Percentiles rank a stretch among this genome's conserved stretches.
Evolutionary conservation across 306 rosid genomes (phyloP).

Genomic region (Rosa lucieae): DNA sequence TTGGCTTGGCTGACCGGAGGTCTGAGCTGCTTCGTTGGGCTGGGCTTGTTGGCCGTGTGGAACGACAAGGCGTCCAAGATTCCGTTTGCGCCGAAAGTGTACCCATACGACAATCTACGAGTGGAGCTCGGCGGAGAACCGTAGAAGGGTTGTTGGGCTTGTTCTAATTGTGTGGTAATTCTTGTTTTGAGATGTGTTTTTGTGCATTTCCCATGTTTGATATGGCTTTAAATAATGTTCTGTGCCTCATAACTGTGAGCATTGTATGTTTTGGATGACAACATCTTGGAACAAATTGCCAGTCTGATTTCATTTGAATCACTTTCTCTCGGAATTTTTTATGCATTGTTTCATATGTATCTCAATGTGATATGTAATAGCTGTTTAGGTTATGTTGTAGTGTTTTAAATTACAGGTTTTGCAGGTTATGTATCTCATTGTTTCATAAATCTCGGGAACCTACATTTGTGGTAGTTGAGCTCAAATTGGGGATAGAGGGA

Average conservation of each 20-base stretch:
- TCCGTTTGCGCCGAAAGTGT: conserved; percentile 88
- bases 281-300: conserved; percentile 1
- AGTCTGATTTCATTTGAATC: not conserved
- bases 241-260: conserved; percentile 12
- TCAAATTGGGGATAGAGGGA: not conserved
- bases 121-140: conserved; percentile 97
- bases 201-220: conserved; percentile 31
- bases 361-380: not conserved
- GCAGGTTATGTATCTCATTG: too few species aligned
- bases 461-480: not conserved
- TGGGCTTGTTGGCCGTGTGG: conserved; percentile 85
- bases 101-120: conserved; percentile 84
- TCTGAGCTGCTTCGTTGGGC: conserved; percentile 61
- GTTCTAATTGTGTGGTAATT: conserved; percentile 25
- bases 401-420: not conserved
- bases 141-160: conserved; percentile 20
- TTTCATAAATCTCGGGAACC: not conserved
- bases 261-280: not conserved
- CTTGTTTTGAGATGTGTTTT: conserved; percentile 38
- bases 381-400: not conserved
- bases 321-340: not conserved
- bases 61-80: conserved; percentile 86
- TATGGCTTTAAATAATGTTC: conserved; percentile 33
- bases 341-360: not conserved
- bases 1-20: conserved; percentile 97